Base-by-base conservation (phyloP, 176 grass and related monocot genomes). In the Tillandsia leiboldiana region DNA sequence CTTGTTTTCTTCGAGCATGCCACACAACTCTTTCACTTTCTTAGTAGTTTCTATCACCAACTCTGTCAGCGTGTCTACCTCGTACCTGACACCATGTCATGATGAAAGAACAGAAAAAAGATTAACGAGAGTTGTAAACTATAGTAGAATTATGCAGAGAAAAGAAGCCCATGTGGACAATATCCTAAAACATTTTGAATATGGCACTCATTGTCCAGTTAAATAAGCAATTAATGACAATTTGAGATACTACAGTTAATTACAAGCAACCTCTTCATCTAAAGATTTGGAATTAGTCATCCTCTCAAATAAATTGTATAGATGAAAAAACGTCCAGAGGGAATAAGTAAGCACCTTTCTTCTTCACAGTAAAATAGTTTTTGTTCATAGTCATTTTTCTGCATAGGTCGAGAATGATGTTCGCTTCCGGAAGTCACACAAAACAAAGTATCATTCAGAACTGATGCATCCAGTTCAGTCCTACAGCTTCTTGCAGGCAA, bases 341-440 rank as follows among this genome's bases (percentile, higher is more conserved):
- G 33, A 42, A 6, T 42, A 7, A 42, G 6, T 42, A 42, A 42
- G 33, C 33, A 99, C 94, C 94, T 90, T 79, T 92, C 89, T 77
- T 99, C 94, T 85, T 99, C 94, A 2, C 94, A 99, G 83, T 84
- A 78, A 86, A 99, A 99, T 63, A 99, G 83, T 75, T 90, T 99
- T 72, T 93, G 87, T 83, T 99, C 94, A 59, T 99, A 99, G 63
- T 99, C 87, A 79, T 99, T 99, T 76, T 93, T 99, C 47, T 90
- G 80, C 94, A 99, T 99, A 51, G 90, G 94, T 77, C 90, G 93
- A 69, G 89, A 99, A 83, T 90, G 93, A 81, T 93, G 87, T 68
- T 99, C 94, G 69, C 94, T 99, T 83, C 94, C 94, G 48, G 94
- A 99, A 75, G 94, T 99, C 76, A 93, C 89, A 12, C 89, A 99